These are phyloP conservation scores for Quercus wislizeni DNA, from an alignment of 306 rosid genomes.

Conservation along the genomic window DNA sequence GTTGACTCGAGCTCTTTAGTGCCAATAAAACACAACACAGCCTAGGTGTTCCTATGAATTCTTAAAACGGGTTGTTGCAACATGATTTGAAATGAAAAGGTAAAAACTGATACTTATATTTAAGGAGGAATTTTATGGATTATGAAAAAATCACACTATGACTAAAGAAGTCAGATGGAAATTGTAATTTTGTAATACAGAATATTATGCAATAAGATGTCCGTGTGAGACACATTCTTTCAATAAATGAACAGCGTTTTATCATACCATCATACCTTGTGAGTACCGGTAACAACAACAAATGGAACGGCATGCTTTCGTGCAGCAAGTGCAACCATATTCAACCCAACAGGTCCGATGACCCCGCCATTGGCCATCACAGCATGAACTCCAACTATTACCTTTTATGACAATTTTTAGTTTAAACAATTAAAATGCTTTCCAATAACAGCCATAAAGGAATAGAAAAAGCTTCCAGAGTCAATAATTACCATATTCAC, in stretches of 20 bases:
- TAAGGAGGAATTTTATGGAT: no score
- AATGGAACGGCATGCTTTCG: constrained; percentile 94
- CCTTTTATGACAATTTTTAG: constrained; percentile 36
- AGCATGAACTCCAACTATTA: constrained; percentile 97
- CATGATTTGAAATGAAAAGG: no score
- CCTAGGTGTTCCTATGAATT: neutral
- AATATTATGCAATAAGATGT: neutral
- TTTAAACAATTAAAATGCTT: constrained; percentile 1
- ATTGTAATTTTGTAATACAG: no score
- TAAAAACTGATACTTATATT: no score
- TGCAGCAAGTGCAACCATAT: constrained; percentile 99
- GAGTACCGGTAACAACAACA: constrained; percentile 97
- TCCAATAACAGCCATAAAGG: neutral
- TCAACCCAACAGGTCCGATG: constrained; percentile 85
- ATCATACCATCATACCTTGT: constrained; percentile 56
- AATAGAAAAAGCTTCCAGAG: neutral
- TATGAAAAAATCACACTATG: no score
- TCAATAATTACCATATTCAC: constrained; percentile 78
- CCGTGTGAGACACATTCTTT: neutral
- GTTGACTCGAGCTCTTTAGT: neutral
- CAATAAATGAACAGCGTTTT: no score
- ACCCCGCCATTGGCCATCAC: constrained; percentile 99
- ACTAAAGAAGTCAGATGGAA: no score
- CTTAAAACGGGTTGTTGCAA: no score
- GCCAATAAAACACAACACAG: no score